Conservation (phyloP, 2,329 filamentous ascomycete species). For the Fusarium sp. region DNA sequence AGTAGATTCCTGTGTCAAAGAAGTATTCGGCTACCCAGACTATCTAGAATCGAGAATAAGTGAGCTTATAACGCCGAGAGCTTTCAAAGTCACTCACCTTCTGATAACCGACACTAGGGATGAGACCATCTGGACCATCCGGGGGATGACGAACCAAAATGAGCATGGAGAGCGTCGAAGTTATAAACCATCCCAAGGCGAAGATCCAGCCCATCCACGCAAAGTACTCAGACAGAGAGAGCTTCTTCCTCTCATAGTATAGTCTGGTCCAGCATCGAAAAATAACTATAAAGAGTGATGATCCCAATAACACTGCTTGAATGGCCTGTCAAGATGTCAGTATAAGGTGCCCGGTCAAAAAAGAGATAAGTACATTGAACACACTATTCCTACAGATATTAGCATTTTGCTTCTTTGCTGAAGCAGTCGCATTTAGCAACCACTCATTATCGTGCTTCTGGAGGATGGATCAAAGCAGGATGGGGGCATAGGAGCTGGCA, state of each 20-base stretch:
- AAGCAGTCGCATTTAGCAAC: not conserved
- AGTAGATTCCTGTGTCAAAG: conserved; percentile 11
- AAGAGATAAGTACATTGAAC: not conserved
- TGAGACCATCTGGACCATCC: not conserved
- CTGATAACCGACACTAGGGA: not conserved
- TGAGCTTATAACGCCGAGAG: not conserved
- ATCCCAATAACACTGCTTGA: not conserved
- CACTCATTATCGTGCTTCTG: not conserved
- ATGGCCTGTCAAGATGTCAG: not conserved
- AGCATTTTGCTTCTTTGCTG: not conserved
- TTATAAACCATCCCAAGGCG: not conserved
- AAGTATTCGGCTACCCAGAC: conserved; percentile 6
- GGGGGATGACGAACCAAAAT: not conserved
- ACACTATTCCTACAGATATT: not conserved
- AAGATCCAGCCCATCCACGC: conserved; percentile 2
- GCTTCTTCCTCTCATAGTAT: not conserved
- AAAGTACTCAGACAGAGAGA: not conserved
- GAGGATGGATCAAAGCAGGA: not conserved
- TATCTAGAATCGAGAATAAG: not conserved
- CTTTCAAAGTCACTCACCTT: not conserved
- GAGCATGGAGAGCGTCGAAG: not conserved
- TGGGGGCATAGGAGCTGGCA: not conserved
- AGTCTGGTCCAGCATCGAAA: conserved; percentile 3
- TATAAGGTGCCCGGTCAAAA: not conserved
- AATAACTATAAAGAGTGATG: not conserved